These are phyloP conservation scores for Heliosperma pusillum DNA, from an alignment of 148 eudicot species.

Conservation along the genomic window DNA sequence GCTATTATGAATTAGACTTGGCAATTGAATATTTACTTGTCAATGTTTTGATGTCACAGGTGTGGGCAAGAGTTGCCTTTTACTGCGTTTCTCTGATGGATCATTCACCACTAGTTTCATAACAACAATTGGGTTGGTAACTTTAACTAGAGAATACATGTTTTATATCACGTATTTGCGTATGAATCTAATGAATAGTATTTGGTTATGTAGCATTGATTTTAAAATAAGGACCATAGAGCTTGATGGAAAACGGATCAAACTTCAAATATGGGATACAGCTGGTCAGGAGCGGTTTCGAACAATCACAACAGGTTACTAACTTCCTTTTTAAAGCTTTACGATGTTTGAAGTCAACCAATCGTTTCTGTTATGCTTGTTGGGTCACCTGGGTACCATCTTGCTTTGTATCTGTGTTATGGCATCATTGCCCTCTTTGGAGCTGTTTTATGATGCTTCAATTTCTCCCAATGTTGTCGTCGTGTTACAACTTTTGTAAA, in stretches of 20 bases:
- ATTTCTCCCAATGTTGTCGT: not conserved
- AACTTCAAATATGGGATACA: slow-evolving; percentile 79
- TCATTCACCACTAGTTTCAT: slow-evolving; percentile 47
- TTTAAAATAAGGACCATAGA: slow-evolving; percentile 75
- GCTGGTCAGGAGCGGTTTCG: slow-evolving; percentile 82
- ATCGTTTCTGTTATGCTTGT: not conserved
- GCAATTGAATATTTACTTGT: too few relatives aligned
- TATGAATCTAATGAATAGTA: slow-evolving; percentile 2
- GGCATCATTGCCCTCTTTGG: too few relatives aligned
- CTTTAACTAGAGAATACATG: not conserved
- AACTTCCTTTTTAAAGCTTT: not conserved
- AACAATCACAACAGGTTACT: slow-evolving; percentile 64
- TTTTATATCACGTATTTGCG: slow-evolving; percentile 1
- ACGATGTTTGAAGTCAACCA: not conserved
- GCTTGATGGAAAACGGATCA: slow-evolving; percentile 70
- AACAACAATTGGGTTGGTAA: slow-evolving; percentile 64
- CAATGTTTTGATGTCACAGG: slow-evolving; percentile 6
- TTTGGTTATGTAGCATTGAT: slow-evolving; percentile 45
- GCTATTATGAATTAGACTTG: too few relatives aligned
- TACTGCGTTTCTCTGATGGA: slow-evolving; percentile 42
- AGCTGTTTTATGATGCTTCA: not conserved
- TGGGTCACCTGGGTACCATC: too few relatives aligned
- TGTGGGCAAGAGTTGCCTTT: slow-evolving; percentile 47
- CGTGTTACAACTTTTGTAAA: not conserved
- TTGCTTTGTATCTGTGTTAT: not conserved